Evolutionary conservation across 106 monocot genomes (phyloP).

Genomic region (Dioscorea dumetorum): DNA sequence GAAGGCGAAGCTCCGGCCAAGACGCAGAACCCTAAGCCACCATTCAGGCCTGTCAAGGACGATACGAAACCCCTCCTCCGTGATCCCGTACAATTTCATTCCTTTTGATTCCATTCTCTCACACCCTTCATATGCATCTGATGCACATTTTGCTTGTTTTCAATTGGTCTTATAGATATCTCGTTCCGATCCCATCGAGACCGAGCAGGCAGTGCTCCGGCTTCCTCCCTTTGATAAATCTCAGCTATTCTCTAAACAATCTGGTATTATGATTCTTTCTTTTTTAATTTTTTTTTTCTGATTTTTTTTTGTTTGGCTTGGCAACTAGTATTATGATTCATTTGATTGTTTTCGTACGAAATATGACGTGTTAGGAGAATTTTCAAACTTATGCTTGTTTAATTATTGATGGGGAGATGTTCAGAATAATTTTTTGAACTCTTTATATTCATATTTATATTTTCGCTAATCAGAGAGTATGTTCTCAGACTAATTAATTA

Average conservation of each 20-base stretch:
- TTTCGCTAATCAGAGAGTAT: too few species aligned
- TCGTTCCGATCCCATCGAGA: constrained; percentile 73
- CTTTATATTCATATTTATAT: too few species aligned
- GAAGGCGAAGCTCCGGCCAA: neutral
- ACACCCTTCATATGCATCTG: neutral
- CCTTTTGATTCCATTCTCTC: neutral
- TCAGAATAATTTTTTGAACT: too few species aligned
- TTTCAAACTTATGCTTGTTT: too few species aligned
- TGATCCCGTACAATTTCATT: constrained; percentile 50
- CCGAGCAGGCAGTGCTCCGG: constrained; percentile 83
- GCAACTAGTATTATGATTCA: too few species aligned
- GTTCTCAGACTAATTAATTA: too few species aligned
- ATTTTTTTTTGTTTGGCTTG: too few species aligned
- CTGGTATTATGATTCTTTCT: too few species aligned
- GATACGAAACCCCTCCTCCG: constrained; percentile 86
- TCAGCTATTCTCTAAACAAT: constrained; percentile 1
- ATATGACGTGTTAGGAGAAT: too few species aligned
- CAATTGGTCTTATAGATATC: constrained; percentile 37
- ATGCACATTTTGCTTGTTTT: neutral
- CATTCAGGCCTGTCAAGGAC: constrained; percentile 59
- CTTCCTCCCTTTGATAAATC: constrained; percentile 36
- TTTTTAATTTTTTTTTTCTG: too few species aligned
- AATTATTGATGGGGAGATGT: too few species aligned
- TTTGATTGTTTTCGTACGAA: too few species aligned
- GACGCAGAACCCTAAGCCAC: constrained; percentile 33